These are phyloP conservation scores for Pleoardoris graminearum DNA, from an alignment of 2,329 filamentous ascomycete species.

Conservation along the genomic window DNA sequence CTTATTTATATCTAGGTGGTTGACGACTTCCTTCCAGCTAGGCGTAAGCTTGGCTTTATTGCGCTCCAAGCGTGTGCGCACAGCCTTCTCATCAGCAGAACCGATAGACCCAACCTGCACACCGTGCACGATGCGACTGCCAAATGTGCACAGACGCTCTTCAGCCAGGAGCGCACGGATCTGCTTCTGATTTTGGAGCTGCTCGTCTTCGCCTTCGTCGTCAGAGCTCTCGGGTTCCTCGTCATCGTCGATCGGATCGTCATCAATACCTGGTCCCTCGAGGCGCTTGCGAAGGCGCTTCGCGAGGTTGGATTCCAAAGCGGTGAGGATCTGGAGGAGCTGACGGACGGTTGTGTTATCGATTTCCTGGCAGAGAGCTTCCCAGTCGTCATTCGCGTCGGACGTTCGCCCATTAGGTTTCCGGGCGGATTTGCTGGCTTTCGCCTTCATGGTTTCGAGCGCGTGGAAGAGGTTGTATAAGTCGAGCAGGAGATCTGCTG, in stretches of 20 bases:
- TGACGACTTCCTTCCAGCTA: slow-evolving; percentile 83
- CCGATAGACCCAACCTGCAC: slow-evolving; percentile 78
- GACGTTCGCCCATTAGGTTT: slow-evolving; percentile 26
- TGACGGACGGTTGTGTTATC: slow-evolving; percentile 64
- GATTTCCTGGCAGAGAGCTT: slow-evolving; percentile 71
- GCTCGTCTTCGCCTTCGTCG: slow-evolving; percentile 52
- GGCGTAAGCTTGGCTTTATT: slow-evolving; percentile 80
- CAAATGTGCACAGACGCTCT: slow-evolving; percentile 81
- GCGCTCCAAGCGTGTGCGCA: slow-evolving; percentile 72
- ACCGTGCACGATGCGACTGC: slow-evolving; percentile 81
- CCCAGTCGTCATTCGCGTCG: slow-evolving; percentile 52
- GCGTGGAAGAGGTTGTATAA: slow-evolving; percentile 78
- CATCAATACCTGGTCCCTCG: slow-evolving; percentile 63
- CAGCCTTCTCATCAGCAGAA: slow-evolving; percentile 50
- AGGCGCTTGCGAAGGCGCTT: slow-evolving; percentile 41
- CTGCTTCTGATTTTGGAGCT: slow-evolving; percentile 55
- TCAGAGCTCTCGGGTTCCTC: slow-evolving; percentile 64
- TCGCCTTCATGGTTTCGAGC: slow-evolving; percentile 57
- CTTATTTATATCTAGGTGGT: slow-evolving; percentile 69
- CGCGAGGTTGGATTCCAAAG: slow-evolving; percentile 69
- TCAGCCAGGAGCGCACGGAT: slow-evolving; percentile 76
- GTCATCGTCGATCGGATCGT: slow-evolving; percentile 70
- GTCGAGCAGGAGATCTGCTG: slow-evolving; percentile 79
- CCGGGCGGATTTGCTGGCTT: slow-evolving; percentile 37
- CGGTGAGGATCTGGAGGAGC: slow-evolving; percentile 75